phyloP scores from a whole-genome alignment of 495 filamentous ascomycete species.

The Haplographium delicatum region DNA sequence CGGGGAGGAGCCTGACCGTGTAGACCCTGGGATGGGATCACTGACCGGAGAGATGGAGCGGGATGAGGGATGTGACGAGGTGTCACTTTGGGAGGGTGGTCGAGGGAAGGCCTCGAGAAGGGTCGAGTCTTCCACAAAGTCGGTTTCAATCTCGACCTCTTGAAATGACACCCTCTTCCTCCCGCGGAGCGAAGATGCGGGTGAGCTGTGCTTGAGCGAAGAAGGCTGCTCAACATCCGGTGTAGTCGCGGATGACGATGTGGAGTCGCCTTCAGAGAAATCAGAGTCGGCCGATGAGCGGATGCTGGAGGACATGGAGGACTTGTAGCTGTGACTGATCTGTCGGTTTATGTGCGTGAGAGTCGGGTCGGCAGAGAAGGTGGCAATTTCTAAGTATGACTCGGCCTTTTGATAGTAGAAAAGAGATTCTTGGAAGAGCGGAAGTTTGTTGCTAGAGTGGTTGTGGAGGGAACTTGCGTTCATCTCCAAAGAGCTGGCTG shows the following conservation, averaged over 20 bases:
- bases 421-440: slow-evolving; percentile 42
- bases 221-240: slow-evolving; percentile 24
- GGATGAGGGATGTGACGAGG: not conserved
- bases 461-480: slow-evolving; percentile 42
- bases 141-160: slow-evolving; percentile 37
- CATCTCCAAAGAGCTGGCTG: slow-evolving; percentile 46
- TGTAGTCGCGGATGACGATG: slow-evolving; percentile 27
- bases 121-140: slow-evolving; percentile 27
- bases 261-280: slow-evolving; percentile 39
- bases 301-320: slow-evolving; percentile 35
- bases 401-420: slow-evolving; percentile 41
- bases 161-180: slow-evolving; percentile 53
- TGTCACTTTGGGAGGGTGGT: not conserved
- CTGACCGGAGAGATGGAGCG: not conserved
- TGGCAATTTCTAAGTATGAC: slow-evolving; percentile 28
- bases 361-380: slow-evolving; percentile 25
- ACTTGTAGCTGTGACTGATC: slow-evolving; percentile 31
- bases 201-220: slow-evolving; percentile 24
- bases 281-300: slow-evolving; percentile 40
- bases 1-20: slow-evolving; percentile 3
- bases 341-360: slow-evolving; percentile 31
- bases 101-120: slow-evolving; percentile 3
- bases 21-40: not conserved
- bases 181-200: slow-evolving; percentile 2
- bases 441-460: slow-evolving; percentile 37